Base-by-base conservation (phyloP, 805 yeast genomes). In the Candida arabinofermentans region DNA sequence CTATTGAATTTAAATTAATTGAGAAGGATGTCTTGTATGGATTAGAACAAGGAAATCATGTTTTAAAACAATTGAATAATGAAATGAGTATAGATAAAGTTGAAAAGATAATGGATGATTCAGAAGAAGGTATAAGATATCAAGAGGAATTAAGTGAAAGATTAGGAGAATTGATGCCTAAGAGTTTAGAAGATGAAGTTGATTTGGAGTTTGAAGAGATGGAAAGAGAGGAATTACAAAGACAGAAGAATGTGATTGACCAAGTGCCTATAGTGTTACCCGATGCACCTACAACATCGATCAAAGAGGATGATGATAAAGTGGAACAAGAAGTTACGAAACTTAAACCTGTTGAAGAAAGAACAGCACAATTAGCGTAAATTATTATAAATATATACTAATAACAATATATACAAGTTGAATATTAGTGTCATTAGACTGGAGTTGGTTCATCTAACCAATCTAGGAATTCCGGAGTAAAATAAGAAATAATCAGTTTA, bases 391-490 rank as follows among this genome's bases (percentile, higher is more conserved):
- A n/a, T n/a, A n/a, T n/a, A n/a, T n/a, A n/a, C n/a, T n/a, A n/a
- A 26, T 13, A 26, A 13, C 9, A 13, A 24, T 24, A 26, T 26
- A 13, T 26, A 26, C 29, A 26, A 16, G 29, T 13, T 4, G 54
- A 17, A 38, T 39, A 24, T 5, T 14, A 34, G 5, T 23, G 16
- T 26, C 19, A 27, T 29, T n/a, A 22, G 14, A 30, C 26, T 18
- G 10, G 32, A 17, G 17, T 18, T 17, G 45, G 46, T 38, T 61
- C 71, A 48, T 71, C 75, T 53, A 91, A 72, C 99, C 99, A 93
- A 31, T 87, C 96, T 59, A 93, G 74, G 56, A 93, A 89, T 55
- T 91, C 96, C 8, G 99, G 99, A 3, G 98, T 85, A 59, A 93
- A 87, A 66, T 93, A 93, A 37, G 95, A 79, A 53, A 93, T 89